Evolutionary conservation across 768 basidiomycete species (phyloP), one percentile per base, ranked within the genome.

Genomic region (Lactarius evosmus): DNA sequence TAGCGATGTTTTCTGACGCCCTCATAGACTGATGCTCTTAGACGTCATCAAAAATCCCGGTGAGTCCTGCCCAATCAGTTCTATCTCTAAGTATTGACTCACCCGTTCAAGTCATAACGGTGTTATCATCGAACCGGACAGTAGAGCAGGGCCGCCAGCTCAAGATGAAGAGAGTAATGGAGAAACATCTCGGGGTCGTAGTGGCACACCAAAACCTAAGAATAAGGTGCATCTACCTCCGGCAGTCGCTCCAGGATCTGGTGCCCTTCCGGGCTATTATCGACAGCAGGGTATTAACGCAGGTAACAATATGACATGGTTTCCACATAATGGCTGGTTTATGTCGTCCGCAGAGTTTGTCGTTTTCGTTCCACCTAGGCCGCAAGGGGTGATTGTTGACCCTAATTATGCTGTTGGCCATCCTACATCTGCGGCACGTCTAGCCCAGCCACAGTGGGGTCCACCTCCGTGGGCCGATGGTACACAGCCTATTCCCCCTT

Each of bases 11-110:
- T 9, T 22, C 38, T 53, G 22, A 67, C 12, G 52, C 41, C 17
- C 16, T 46, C 64, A 53, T 68, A 91, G 89, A 87, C 88, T n/a
- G 89, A 91, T 74, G 89, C 89, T 22, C 78, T 89, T n/a, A 79
- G 86, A 50, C 79, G 89, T 70, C 89, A 91, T 72, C 87, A 90
- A 75, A 89, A 89, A 70, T 89, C 89, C 66, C 83, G 88, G 89
- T 87, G 66, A 66, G 79, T 70, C 38, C 34, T n/a, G 44, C 19
- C 55, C 49, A 66, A 46, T 59, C 63, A 44, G 27, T 61, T 19
- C 60, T 40, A 49, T 51, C 56, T 63, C 55, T 50, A 34, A 56
- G 16, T 33, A 53, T 30, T 61, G 60, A 62, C 33, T 52, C 44
- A 25, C 66, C 55, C 33, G 17, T 30, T 46, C 38, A 52, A 85